Conservation (phyloP, 2,329 filamentous ascomycete genomes). For the Chalara sp. region DNA sequence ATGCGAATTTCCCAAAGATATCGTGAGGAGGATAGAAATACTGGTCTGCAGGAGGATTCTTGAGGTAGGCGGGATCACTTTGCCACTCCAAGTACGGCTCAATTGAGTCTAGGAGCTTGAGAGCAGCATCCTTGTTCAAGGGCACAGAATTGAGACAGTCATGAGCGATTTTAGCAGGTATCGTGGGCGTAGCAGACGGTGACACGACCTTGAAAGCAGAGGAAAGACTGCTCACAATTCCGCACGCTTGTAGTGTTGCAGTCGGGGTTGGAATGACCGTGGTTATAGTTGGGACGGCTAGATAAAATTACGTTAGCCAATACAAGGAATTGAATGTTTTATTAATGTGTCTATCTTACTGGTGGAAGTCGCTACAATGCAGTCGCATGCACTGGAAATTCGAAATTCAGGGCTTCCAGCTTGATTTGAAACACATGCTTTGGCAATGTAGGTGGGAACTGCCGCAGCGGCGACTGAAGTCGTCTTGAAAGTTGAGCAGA, state of each 20-base stretch:
- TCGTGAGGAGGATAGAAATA: conserved; percentile 45
- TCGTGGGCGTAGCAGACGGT: conserved; percentile 18
- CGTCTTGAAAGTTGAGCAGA: not conserved
- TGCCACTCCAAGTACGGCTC: conserved; percentile 26
- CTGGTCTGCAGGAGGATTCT: conserved; percentile 39
- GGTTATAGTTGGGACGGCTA: too few relatives aligned
- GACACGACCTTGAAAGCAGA: too few relatives aligned
- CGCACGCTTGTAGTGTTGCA: conserved; percentile 15
- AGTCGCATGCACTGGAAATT: conserved; percentile 17
- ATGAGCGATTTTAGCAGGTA: conserved; percentile 22
- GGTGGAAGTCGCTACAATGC: conserved; percentile 7
- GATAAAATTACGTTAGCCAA: too few relatives aligned
- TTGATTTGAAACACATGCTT: conserved; percentile 1
- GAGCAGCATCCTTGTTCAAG: conserved; percentile 18
- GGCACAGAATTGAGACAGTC: conserved; percentile 26
- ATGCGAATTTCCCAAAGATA: conserved; percentile 37
- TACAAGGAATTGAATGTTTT: too few relatives aligned
- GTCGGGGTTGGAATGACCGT: not conserved
- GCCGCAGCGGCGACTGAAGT: not conserved
- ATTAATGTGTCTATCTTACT: too few relatives aligned
- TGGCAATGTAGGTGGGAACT: not conserved
- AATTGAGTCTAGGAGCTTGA: conserved; percentile 18
- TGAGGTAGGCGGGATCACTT: conserved; percentile 29
- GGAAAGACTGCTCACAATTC: conserved; percentile 19
- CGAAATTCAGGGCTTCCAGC: conserved; percentile 11